Evolutionary conservation across 2,329 filamentous ascomycete genomes (phyloP), one percentile per base, ranked within the genome.

Genomic region (Teratosphaeria viscida): DNA sequence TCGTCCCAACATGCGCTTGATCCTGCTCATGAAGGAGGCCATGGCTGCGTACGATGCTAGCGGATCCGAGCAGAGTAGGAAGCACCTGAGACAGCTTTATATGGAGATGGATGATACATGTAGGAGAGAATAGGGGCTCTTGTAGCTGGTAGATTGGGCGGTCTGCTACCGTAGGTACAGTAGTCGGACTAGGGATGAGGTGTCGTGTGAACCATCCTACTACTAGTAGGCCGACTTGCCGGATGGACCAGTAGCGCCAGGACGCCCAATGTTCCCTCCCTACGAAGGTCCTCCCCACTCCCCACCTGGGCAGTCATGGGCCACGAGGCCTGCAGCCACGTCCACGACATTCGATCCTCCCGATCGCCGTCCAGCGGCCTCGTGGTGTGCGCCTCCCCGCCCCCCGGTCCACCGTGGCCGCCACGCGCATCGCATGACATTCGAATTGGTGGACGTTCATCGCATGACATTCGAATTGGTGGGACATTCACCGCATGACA

Each of bases 11-110:
- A 61, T n/a, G 2, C 54, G 49, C 52, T 52, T 55, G 54, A 61
- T 57, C 29, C 54, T 53, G 57, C 55, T 55, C 8, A 47, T 54
- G n/a, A 57, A 53, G 14, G 60, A 59, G 47, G 57, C 54, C 60
- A 61, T 61, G 43, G 6, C 43, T 49, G 43, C 43, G 16, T 49
- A 49, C 43, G 10, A 23, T 23, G 5, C 43, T 6, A 49, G 16
- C 2, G 5, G 10, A 23, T 19, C 23, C 0, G 43, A 19, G n/a
- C n/a, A 23, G 16, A 7, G 5, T 5, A n/a, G 43, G n/a, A 10
- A 1, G 1, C 16, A 6, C 8, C 6, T n/a, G n/a, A 49, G 16
- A 19, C 43, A 10, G 43, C 43, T 49, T 19, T 49, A 49, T 49
- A 23, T n/a, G 7, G 4, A 32, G 29, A 32, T 4, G 7, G 43